Evolutionary conservation across 805 yeast genomes (phyloP), one percentile per base, ranked within the genome.

Genomic region (Cyberlindnera maritima): DNA sequence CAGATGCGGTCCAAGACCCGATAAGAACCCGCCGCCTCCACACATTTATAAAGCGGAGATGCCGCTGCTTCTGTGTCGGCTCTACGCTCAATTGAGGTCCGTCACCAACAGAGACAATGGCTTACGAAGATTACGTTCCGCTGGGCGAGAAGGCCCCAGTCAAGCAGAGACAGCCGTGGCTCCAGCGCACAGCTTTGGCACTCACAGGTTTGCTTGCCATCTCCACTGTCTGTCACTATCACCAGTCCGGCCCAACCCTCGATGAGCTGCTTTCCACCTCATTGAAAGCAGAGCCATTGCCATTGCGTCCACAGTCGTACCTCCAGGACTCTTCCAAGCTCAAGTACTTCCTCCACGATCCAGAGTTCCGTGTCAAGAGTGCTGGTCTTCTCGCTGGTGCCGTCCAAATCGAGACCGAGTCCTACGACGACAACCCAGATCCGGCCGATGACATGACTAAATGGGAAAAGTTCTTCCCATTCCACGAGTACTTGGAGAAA

Each of bases 401-500:
- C 5, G 39, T 54, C 17, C 46, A 44, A 36, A 49, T 54, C 26
- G 52, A 49, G 39, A 54, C 57, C 13, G 51, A 52, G 21, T 46
- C 55, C 1, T 44, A 43, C 18, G 57, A 54, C 38, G 42, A 41
- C n/a, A 38, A 25, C 25, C 51, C 48, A 32, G 51, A 51, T 23
- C 57, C 55, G 7, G 35, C 25, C 2, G 72, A 67, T 1, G 66
- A 66, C 25, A 78, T 79, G 10, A 68, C 65, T 33, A 43, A 41
- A 5, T 57, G 56, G 54, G 40, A 20, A 4, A 43, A 39, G 19
- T 57, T 57, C 47, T 34, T 18, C 31, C 43, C 68, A 4, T 76
- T 86, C 50, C 86, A 82, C 52, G 58, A 63, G 2, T 84, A 77
- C 59, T 67, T 86, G 48, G 69, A 71, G 46, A 52, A 62, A 15